Evolutionary conservation across 495 filamentous ascomycete species (phyloP).

Genomic region (Lophium mytilinum): DNA sequence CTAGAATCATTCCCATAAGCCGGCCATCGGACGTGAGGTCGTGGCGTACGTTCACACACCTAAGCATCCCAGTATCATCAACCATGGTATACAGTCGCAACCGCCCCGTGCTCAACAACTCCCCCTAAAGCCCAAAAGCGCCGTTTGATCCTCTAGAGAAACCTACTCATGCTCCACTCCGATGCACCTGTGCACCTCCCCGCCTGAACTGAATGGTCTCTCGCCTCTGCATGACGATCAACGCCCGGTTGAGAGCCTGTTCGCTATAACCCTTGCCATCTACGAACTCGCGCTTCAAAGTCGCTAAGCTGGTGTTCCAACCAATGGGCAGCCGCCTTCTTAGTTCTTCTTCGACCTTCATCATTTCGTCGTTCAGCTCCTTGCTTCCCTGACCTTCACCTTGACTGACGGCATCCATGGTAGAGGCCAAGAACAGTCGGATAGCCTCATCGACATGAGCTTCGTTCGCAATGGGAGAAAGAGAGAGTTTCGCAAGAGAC

Average conservation of each 20-base stretch:
- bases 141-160: no score
- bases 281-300: constrained; percentile 80
- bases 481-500: constrained; percentile 81
- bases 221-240: constrained; percentile 76
- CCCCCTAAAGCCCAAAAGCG: no score
- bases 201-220: constrained; percentile 89
- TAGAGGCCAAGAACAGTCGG: constrained; percentile 89
- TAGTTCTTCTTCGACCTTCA: constrained; percentile 86
- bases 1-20: no score
- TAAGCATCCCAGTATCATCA: neutral
- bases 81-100: neutral
- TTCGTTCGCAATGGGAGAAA: constrained; percentile 79
- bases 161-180: constrained; percentile 51
- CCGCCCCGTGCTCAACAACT: no score
- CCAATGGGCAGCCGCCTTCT: constrained; percentile 83
- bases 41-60: neutral
- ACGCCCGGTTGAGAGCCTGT: constrained; percentile 69
- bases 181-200: constrained; percentile 81
- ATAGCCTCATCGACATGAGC: constrained; percentile 97
- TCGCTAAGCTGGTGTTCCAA: constrained; percentile 85
- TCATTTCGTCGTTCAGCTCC: constrained; percentile 82
- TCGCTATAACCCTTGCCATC: constrained; percentile 82
- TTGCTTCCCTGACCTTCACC: constrained; percentile 71
- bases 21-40: no score
- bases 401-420: constrained; percentile 95